Base-by-base conservation (phyloP, 305 asterid genomes). In the Fraxinus nigra region DNA sequence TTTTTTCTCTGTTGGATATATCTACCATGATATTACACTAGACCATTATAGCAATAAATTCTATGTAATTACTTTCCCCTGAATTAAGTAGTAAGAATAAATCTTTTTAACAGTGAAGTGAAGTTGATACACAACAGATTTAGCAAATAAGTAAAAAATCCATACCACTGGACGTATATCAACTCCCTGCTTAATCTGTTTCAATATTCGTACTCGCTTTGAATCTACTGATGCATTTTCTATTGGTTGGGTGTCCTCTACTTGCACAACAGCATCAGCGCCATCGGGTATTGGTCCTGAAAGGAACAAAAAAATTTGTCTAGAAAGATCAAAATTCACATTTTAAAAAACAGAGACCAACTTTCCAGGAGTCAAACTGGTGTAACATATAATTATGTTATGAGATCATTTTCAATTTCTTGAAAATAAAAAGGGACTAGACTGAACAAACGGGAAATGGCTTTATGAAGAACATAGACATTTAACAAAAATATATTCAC, bases 161-260 rank as follows among this genome's bases (percentile, higher is more conserved):
- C 94, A 24, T 91, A 95, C 99, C 98, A 94, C 97, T 54, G 95
- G 95, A 78, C 98, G 92, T 80, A 95, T 90, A 90, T 95, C 97
- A 85, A 86, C 83, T 82, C 98, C 99, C 77, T 81, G 91, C n/a
- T 86, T 81, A 79, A 88, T 88, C 84, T 85, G 91, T 84, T 92
- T 92, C 93, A 92, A 83, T 86, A 95, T 88, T 75, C 84, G 89
- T 63, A 95, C 97, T 80, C 82, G 87, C 90, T 92, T 93, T 33
- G 77, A 46, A 80, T 78, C 89, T 77, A 6, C 63, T 73, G 92
- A 46, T 84, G 79, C 88, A 85, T 80, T 86, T 79, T 89, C 89
- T 79, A 89, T 79, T 80, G 74, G 75, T 43, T 78, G 81, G 78
- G 97, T 89, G 82, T 94, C 98, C 90, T 95, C 99, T 78, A 95